Evolutionary conservation across 371 early-diverging fungal genomes (phyloP), one percentile per base, ranked within the genome.

Genomic region (Capillidium heterosporum): DNA sequence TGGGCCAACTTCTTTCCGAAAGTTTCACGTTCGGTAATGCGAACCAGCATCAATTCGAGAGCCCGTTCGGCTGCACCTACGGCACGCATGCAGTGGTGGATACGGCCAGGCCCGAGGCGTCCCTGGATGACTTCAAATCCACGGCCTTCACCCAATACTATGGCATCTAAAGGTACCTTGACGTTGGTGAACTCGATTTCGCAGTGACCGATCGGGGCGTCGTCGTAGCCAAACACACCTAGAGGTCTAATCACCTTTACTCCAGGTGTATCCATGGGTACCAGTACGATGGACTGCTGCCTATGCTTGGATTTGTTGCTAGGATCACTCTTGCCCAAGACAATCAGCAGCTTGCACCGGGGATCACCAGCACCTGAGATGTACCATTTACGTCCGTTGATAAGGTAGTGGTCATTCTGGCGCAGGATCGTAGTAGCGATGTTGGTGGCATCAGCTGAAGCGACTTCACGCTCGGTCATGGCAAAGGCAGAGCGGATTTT

Each of bases 51-150:
- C 57, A 76, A 65, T 47, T 90, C 93, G 56, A 96, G 67, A 27
- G 80, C 82, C 58, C 95, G 86, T 67, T 95, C 95, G 23, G 90
- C 94, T 73, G 85, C 77, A 48, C 97, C 97, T 54, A 96, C 82
- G 28, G 85, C 74, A 50, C 95, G 85, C 95, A 94, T 96, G 71
- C 90, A 82, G 28, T 56, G 58, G 21, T 54, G 23, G 44, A 53
- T 48, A 35, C 46, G 43, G 13, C 55, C 91, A 32, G 94, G 94
- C 10, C 97, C 97, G 17, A 96, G 73, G 13, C 97, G 81, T 24
- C 94, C 93, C 71, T 96, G 95, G 58, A 94, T 85, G 39, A 96
- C 78, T 64, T 96, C 97, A 65, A 96, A 95, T 0, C 97, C 97
- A 57, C 95, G 81, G 32, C 97, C 97, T 65, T 91, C 90, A 35